phyloP scores from a whole-genome alignment of 139 green algal species.

The Raphidocelis subcapitata region DNA sequence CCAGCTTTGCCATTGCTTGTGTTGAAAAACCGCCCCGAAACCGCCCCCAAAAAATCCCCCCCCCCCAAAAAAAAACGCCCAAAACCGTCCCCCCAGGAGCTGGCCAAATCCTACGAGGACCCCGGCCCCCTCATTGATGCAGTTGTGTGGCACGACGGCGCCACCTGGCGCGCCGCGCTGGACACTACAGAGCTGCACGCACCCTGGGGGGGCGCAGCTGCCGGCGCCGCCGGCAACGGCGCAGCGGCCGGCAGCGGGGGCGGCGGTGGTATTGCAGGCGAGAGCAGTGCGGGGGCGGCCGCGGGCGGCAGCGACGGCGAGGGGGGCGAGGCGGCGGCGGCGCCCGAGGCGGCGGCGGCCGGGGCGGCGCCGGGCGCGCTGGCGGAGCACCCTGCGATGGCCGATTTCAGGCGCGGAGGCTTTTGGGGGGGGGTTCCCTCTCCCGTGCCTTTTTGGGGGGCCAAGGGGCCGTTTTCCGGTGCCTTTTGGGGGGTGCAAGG shows the following conservation, averaged over 20 bases:
- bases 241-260: neutral
- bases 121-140: constrained; percentile 71
- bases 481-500: too few relatives aligned
- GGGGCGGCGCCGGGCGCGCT: constrained; percentile 20
- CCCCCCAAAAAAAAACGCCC: too few relatives aligned
- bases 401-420: too few relatives aligned
- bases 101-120: constrained; percentile 43
- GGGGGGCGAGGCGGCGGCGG: neutral
- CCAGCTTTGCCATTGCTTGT: too few relatives aligned
- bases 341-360: neutral
- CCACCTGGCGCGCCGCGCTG: constrained; percentile 72
- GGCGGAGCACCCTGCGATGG: constrained; percentile 43
- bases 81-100: neutral
- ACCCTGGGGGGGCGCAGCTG: neutral
- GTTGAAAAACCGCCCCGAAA: too few relatives aligned
- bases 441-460: too few relatives aligned
- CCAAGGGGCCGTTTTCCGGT: too few relatives aligned
- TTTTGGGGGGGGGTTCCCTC: too few relatives aligned
- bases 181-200: constrained; percentile 72
- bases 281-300: neutral
- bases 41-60: too few relatives aligned
- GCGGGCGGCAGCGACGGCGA: constrained; percentile 14
- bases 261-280: neutral
- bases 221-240: constrained; percentile 3
- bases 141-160: constrained; percentile 92